These are phyloP conservation scores for Neopestalotiopsis clavispora DNA, from an alignment of 2,329 filamentous ascomycete species.

Conservation along the genomic window DNA sequence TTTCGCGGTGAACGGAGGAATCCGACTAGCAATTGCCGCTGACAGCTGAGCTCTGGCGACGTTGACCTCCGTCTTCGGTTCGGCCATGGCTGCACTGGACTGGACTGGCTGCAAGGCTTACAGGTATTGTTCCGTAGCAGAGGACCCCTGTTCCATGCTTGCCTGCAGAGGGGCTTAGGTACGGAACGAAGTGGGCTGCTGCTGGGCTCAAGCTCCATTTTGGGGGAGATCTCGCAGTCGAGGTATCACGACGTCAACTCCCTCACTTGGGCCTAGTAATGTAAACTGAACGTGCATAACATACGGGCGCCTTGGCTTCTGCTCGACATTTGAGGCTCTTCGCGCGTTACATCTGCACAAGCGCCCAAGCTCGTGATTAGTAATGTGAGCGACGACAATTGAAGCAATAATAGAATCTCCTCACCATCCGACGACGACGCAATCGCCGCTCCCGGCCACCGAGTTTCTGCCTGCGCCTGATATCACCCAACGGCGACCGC, in stretches of 20 bases:
- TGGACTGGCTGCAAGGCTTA: conserved; percentile 7
- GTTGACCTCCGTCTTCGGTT: conserved; percentile 12
- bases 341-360: not conserved
- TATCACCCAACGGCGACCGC: not conserved
- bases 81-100: not conserved
- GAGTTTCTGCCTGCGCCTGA: conserved; percentile 3
- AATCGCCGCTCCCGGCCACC: conserved; percentile 2
- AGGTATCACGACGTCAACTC: conserved; percentile 13
- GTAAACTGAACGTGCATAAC: not conserved
- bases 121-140: not conserved
- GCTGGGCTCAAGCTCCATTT: conserved; percentile 8
- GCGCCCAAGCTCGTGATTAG: not conserved
- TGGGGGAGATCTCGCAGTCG: not conserved
- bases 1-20: not conserved
- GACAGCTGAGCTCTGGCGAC: conserved; percentile 1
- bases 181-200: conserved; percentile 7
- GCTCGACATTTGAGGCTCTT: not conserved
- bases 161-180: conserved; percentile 2
- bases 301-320: not conserved
- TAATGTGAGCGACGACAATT: conserved; percentile 2
- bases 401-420: not conserved
- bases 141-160: conserved; percentile 14
- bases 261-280: not conserved
- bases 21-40: not conserved
- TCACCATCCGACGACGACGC: not conserved